phyloP scores from a whole-genome alignment of 2,329 filamentous ascomycete species.

The Aspergillus nomiae region DNA sequence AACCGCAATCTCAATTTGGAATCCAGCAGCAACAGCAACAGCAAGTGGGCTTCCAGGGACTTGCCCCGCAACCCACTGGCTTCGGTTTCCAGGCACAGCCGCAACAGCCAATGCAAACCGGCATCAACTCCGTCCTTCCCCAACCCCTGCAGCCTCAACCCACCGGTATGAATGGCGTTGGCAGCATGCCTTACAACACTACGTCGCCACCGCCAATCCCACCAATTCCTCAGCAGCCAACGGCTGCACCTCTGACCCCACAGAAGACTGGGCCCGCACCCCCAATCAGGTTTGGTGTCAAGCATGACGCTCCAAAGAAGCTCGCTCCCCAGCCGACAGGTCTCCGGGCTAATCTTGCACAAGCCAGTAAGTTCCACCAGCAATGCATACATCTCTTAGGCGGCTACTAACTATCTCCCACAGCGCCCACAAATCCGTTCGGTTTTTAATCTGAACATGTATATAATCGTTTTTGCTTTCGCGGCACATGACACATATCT shows the following conservation, averaged over 20 bases:
- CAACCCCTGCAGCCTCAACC: slow-evolving; percentile 54
- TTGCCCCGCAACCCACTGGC: slow-evolving; percentile 58
- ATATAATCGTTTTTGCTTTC: slow-evolving; percentile 28
- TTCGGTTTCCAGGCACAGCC: slow-evolving; percentile 50
- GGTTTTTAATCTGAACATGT: slow-evolving; percentile 57
- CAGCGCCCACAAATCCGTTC: slow-evolving; percentile 71
- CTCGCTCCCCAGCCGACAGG: slow-evolving; percentile 85
- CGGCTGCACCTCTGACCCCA: slow-evolving; percentile 66
- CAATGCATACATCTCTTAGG: not conserved
- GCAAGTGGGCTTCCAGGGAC: slow-evolving; percentile 47
- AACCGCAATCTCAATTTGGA: slow-evolving; percentile 48
- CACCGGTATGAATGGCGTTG: slow-evolving; percentile 54
- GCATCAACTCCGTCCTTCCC: slow-evolving; percentile 56
- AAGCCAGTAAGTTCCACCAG: slow-evolving; percentile 79
- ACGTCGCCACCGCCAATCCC: slow-evolving; percentile 56
- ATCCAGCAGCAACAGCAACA: slow-evolving; percentile 54
- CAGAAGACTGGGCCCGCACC: slow-evolving; percentile 87
- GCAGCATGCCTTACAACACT: slow-evolving; percentile 46
- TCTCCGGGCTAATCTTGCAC: slow-evolving; percentile 81
- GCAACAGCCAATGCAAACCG: slow-evolving; percentile 53
- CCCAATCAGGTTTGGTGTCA: slow-evolving; percentile 83
- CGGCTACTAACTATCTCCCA: slow-evolving; percentile 14
- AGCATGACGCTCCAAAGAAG: slow-evolving; percentile 69
- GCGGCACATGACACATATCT: slow-evolving; percentile 26
- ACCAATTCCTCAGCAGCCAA: slow-evolving; percentile 60